Percentiles rank a stretch among this genome's conserved stretches.
Conservation (phyloP, 2,329 filamentous ascomycete species). For the Orbilia ellipsospora region DNA sequence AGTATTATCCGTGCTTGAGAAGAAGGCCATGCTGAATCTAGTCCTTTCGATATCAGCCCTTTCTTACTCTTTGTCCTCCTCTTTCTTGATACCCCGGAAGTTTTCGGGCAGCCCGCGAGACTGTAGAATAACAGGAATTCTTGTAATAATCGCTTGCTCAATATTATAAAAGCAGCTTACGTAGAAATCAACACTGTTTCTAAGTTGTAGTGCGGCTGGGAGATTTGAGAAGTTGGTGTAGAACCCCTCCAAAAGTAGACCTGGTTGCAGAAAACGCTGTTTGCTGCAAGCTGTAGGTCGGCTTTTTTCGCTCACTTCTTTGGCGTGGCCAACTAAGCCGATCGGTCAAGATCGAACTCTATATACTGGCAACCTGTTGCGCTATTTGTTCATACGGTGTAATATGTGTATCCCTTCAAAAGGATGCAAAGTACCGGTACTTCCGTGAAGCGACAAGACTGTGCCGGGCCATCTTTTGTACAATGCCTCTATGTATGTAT, state of each 20-base stretch:
- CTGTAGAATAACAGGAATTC: slow-evolving; percentile 16
- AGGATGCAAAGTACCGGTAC: slow-evolving; percentile 46
- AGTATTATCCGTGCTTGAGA: slow-evolving; percentile 41
- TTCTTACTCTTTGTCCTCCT: slow-evolving; percentile 31
- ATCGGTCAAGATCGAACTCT: slow-evolving; percentile 21
- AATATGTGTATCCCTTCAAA: slow-evolving; percentile 33
- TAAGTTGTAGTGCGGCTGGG: slow-evolving; percentile 46
- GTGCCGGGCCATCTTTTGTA: slow-evolving; percentile 51
- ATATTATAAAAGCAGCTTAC: slow-evolving; percentile 49
- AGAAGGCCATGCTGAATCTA: slow-evolving; percentile 46
- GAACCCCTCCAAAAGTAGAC: slow-evolving; percentile 42
- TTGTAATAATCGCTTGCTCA: slow-evolving; percentile 54
- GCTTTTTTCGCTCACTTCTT: slow-evolving; percentile 32
- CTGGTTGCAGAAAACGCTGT: slow-evolving; percentile 54
- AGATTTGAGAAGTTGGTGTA: slow-evolving; percentile 33
- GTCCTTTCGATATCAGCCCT: background rate
- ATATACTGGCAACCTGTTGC: slow-evolving; percentile 55
- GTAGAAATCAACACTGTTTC: slow-evolving; percentile 29
- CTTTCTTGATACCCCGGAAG: slow-evolving; percentile 38
- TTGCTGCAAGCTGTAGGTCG: slow-evolving; percentile 54
- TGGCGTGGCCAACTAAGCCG: slow-evolving; percentile 44
- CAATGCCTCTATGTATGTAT: slow-evolving; percentile 35
- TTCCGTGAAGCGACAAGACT: slow-evolving; percentile 47
- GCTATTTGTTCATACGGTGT: slow-evolving; percentile 51
- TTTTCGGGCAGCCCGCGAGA: slow-evolving; percentile 32